Percentiles rank a stretch among this genome's conserved stretches.
These are phyloP conservation scores for Chamaecrista fasciculata DNA, from an alignment of 306 rosid species.

Conservation along the genomic window DNA sequence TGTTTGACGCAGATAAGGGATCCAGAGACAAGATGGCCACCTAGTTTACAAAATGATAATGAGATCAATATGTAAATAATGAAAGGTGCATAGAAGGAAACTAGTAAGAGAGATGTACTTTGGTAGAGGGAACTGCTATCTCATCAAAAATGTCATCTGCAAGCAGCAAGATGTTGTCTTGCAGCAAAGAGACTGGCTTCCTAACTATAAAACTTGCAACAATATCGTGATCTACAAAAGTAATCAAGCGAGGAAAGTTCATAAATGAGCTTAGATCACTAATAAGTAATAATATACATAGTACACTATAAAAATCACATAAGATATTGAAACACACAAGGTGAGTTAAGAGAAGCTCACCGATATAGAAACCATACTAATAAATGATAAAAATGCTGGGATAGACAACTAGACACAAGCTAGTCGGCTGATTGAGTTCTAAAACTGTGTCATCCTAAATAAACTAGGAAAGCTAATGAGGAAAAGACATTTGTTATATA, in stretches of 20 bases:
- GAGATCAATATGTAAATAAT: conserved; percentile 20
- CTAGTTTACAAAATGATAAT: conserved; percentile 41
- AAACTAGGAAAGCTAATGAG: background rate
- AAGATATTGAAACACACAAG: conserved; percentile 5
- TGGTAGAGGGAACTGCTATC: conserved; percentile 52
- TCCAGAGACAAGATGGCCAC: conserved; percentile 67
- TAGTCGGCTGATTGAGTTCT: conserved; percentile 5
- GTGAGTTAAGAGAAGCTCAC: background rate
- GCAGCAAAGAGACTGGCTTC: conserved; percentile 56
- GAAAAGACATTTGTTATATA: background rate
- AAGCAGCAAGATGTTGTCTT: conserved; percentile 61
- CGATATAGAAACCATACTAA: background rate
- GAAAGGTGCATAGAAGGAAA: conserved; percentile 17
- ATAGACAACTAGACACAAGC: conserved; percentile 18
- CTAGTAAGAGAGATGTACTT: conserved; percentile 40
- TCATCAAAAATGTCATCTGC: conserved; percentile 57
- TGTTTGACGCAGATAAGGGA: conserved; percentile 43
- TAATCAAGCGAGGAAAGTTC: conserved; percentile 9
- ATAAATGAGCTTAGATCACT: conserved; percentile 1
- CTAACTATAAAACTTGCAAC: conserved; percentile 66
- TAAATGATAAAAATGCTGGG: background rate
- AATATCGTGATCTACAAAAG: conserved; percentile 64
- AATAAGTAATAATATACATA: conserved; percentile 16
- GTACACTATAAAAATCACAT: background rate
- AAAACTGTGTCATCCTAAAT: background rate